Conservation (phyloP, 2,329 filamentous ascomycete species). For the Emergomyces africanus region DNA sequence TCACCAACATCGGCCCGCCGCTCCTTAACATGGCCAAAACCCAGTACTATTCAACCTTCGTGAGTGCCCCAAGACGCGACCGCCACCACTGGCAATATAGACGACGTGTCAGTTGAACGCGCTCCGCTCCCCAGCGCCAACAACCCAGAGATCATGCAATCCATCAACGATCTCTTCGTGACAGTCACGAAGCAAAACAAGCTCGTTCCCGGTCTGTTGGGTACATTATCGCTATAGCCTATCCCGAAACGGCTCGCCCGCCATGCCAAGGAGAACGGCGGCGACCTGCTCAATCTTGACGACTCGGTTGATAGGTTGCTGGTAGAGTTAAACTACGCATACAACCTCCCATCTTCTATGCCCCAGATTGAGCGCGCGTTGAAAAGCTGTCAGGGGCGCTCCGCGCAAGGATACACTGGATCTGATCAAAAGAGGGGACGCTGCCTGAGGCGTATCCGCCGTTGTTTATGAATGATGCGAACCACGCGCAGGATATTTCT, state of each 20-base stretch:
- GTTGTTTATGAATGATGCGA: constrained; percentile 36
- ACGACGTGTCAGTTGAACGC: constrained; percentile 29
- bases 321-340: constrained; percentile 34
- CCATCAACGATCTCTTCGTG: constrained; percentile 22
- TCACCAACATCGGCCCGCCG: constrained; percentile 36
- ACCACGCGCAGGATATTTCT: constrained; percentile 35
- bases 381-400: constrained; percentile 26
- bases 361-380: constrained; percentile 27
- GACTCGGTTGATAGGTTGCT: constrained; percentile 31
- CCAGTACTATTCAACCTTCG: constrained; percentile 36
- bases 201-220: constrained; percentile 18
- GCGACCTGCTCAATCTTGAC: constrained; percentile 31
- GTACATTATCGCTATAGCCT: constrained; percentile 26
- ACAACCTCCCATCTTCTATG: constrained; percentile 22
- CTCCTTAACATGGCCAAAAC: constrained; percentile 35
- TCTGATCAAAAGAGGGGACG: constrained; percentile 21
- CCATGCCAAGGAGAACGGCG: constrained; percentile 23
- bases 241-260: constrained; percentile 22
- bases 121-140: constrained; percentile 23
- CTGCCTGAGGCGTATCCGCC: constrained; percentile 31
- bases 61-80: constrained; percentile 33
- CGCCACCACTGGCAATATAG: constrained; percentile 26
- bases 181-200: constrained; percentile 18
- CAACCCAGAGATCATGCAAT: constrained; percentile 19
- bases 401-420: constrained; percentile 22